phyloP scores from a whole-genome alignment of 768 basidiomycete genomes.

The Leccinum subgranulosum region DNA sequence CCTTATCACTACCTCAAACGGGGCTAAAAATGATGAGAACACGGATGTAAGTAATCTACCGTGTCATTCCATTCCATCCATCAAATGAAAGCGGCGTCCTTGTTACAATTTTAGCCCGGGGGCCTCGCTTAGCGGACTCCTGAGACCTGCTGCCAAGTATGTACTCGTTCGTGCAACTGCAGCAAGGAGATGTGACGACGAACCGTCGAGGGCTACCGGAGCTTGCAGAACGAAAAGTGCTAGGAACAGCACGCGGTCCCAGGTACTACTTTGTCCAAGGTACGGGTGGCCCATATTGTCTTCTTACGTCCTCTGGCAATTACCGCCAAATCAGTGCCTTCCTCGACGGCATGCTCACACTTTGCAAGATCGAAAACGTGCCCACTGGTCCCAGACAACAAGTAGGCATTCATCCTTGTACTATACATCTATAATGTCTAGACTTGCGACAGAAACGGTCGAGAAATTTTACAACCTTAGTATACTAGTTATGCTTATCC shows the following conservation, averaged over 20 bases:
- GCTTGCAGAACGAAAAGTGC: too few species aligned
- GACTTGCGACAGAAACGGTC: neutral
- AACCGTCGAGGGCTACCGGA: constrained; percentile 60
- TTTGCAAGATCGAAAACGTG: constrained; percentile 95
- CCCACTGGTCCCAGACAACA: constrained; percentile 83
- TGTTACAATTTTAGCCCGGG: constrained; percentile 5
- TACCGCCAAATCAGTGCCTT: constrained; percentile 88
- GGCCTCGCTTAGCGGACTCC: constrained; percentile 7
- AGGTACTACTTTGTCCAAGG: too few species aligned
- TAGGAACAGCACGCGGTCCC: constrained; percentile 41
- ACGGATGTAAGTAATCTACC: neutral
- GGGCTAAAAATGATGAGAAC: neutral
- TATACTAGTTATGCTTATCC: neutral
- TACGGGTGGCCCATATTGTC: neutral
- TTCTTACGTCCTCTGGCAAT: too few species aligned
- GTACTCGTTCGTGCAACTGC: constrained; percentile 96
- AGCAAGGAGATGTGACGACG: constrained; percentile 75
- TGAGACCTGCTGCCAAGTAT: constrained; percentile 88
- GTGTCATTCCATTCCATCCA: neutral
- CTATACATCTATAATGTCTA: neutral
- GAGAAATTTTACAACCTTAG: neutral
- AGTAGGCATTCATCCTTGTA: constrained; percentile 34
- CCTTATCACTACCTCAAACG: too few species aligned
- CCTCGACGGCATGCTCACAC: constrained; percentile 90
- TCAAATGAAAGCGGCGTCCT: constrained; percentile 76